Evolutionary conservation across 164 flowering plant species (phyloP).

Genomic region (Magnolia changhungtana): DNA sequence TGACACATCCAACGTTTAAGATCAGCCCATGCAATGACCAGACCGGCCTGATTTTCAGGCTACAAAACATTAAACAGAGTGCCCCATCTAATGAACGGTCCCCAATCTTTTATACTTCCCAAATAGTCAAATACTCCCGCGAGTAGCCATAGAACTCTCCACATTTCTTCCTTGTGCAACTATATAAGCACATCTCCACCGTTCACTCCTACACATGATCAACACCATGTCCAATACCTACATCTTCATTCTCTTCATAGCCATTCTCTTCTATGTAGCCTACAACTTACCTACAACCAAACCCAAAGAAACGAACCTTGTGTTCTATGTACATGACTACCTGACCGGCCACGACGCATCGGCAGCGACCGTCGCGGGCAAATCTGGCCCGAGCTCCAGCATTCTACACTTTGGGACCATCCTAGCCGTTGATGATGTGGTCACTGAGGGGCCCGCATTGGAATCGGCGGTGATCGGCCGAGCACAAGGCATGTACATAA

Average conservation of each 20-base stretch:
- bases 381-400: conserved; percentile 2
- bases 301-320: conserved; percentile 10
- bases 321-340: conserved; percentile 14
- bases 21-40: too few relatives aligned
- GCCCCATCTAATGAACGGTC: background rate
- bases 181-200: background rate
- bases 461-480: conserved; percentile 9
- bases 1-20: too few relatives aligned
- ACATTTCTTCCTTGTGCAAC: background rate
- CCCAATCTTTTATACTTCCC: background rate
- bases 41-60: too few relatives aligned
- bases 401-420: conserved; percentile 7
- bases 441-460: conserved; percentile 9
- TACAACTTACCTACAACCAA: conserved; percentile 1
- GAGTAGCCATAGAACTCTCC: background rate
- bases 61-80: background rate
- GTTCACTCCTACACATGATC: background rate
- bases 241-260: background rate
- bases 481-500: conserved; percentile 15
- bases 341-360: conserved; percentile 8
- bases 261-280: background rate
- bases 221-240: background rate
- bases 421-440: conserved; percentile 15
- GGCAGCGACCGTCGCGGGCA: conserved; percentile 1
- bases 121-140: background rate